Conservation (phyloP, 495 filamentous ascomycete genomes). For the Lichenothelia convexa region DNA sequence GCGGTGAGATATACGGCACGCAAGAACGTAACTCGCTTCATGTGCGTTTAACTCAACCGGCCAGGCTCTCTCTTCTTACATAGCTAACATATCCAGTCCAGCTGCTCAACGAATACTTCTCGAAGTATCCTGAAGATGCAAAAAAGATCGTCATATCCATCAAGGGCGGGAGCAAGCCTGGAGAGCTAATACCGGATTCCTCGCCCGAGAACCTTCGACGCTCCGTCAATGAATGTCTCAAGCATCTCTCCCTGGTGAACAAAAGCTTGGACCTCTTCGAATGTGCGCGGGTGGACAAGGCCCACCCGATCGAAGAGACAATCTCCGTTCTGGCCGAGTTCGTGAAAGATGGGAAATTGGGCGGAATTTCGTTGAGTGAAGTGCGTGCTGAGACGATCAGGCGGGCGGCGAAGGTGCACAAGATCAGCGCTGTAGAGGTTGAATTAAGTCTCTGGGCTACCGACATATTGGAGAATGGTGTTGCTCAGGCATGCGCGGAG, state of each 20-base stretch:
- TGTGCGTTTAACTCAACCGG: too few relatives aligned
- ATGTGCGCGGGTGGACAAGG: constrained; percentile 51
- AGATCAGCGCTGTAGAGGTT: constrained; percentile 59
- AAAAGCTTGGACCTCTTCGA: constrained; percentile 76
- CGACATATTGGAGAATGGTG: constrained; percentile 54
- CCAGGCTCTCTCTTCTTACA: too few relatives aligned
- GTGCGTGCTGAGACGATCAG: constrained; percentile 56
- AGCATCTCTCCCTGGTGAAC: constrained; percentile 43
- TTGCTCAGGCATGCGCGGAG: constrained; percentile 52
- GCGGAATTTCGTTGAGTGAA: constrained; percentile 62
- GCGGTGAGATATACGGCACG: constrained; percentile 61
- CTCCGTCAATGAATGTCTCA: constrained; percentile 49
- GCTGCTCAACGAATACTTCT: constrained; percentile 48
- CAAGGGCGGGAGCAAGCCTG: constrained; percentile 37
- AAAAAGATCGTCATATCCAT: constrained; percentile 45
- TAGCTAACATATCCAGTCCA: too few relatives aligned
- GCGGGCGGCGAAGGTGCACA: constrained; percentile 47
- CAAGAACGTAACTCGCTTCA: constrained; percentile 48
- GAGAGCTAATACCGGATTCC: constrained; percentile 30
- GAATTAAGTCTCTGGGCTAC: constrained; percentile 57
- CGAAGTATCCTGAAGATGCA: constrained; percentile 46
- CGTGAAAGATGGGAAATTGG: constrained; percentile 59
- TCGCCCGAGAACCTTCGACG: constrained; percentile 42
- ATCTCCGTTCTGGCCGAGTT: constrained; percentile 34
- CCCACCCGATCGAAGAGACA: constrained; percentile 38